Percentiles rank a stretch among this genome's conserved stretches.
These are phyloP conservation scores for Crucihimalaya himalaica DNA, from an alignment of 345 rosid genomes.

Conservation along the genomic window DNA sequence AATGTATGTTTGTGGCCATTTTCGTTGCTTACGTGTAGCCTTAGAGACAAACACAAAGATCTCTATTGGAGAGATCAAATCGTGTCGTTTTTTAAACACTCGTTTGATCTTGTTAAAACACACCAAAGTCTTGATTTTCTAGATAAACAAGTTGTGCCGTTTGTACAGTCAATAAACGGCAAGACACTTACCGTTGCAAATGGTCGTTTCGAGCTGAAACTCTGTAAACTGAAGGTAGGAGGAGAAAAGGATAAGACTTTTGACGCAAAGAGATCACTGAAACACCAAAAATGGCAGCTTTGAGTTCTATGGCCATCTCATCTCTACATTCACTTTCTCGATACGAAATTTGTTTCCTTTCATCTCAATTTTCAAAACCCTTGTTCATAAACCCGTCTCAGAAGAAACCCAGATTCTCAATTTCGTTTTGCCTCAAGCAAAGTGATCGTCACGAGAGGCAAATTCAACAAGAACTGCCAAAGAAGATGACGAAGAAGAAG, in stretches of 20 bases:
- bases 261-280: background rate
- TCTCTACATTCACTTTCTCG: conserved; percentile 18
- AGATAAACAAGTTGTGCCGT: conserved; percentile 7
- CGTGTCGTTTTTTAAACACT: background rate
- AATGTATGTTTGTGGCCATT: conserved; percentile 16
- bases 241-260: conserved; percentile 27
- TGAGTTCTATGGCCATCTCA: conserved; percentile 23
- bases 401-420: conserved; percentile 36
- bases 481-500: background rate
- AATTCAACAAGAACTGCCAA: background rate
- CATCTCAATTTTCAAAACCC: conserved; percentile 28
- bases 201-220: background rate
- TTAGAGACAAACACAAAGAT: background rate
- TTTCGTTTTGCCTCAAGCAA: conserved; percentile 36
- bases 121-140: background rate
- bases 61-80: background rate
- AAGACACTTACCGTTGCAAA: background rate
- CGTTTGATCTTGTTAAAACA: background rate
- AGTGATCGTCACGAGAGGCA: background rate
- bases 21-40: conserved; percentile 24
- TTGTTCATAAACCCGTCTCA: conserved; percentile 12
- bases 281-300: conserved; percentile 33
- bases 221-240: background rate
- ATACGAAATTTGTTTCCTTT: conserved; percentile 26
- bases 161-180: conserved; percentile 14